Percentiles rank a stretch among this genome's conserved stretches.
These are phyloP conservation scores for Lachnellula suecica DNA, from an alignment of 2,329 filamentous ascomycete genomes.

Conservation along the genomic window DNA sequence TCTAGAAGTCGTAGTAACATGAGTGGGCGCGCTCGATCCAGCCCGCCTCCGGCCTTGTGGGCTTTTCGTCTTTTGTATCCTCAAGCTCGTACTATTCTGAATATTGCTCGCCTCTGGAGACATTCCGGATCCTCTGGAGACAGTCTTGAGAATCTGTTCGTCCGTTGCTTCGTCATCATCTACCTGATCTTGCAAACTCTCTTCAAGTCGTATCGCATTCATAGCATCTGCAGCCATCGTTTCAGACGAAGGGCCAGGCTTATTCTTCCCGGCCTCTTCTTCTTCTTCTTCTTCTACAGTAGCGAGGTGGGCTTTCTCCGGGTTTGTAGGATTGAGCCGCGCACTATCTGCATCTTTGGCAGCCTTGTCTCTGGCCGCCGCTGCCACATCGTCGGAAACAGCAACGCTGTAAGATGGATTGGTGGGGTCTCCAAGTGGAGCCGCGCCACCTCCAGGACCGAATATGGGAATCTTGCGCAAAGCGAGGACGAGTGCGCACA, in stretches of 20 bases:
- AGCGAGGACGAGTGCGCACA: conserved; percentile 82
- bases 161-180: conserved; percentile 2
- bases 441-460: conserved; percentile 65
- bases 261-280: background rate
- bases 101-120: background rate
- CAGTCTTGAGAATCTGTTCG: background rate
- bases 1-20: background rate
- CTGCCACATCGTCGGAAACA: conserved; percentile 66
- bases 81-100: background rate
- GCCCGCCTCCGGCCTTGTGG: conserved; percentile 5
- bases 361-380: conserved; percentile 20
- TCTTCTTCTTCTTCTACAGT: background rate
- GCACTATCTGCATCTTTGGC: conserved; percentile 50
- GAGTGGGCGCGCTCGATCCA: background rate
- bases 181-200: conserved; percentile 3
- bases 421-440: conserved; percentile 48
- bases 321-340: conserved; percentile 4
- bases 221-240: background rate
- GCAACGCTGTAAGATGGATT: conserved; percentile 79
- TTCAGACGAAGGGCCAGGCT: background rate
- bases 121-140: background rate
- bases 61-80: conserved; percentile 3
- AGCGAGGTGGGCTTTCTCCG: background rate
- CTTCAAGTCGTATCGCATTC: background rate
- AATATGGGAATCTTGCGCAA: conserved; percentile 82